Conservation (phyloP, 257 asterid genomes). For the Fraxinus pennsylvanica region DNA sequence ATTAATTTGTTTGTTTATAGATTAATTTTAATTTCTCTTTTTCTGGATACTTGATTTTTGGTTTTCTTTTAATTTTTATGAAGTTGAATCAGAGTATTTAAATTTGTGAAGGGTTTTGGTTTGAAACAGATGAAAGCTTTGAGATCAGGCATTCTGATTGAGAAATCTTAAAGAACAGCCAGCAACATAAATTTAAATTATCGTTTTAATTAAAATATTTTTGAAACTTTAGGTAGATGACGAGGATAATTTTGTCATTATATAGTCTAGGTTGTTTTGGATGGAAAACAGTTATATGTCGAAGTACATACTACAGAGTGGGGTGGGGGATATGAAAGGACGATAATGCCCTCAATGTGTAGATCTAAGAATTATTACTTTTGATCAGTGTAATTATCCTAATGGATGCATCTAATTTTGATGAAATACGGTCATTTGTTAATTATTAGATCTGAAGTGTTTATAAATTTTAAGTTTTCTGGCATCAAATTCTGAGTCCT, state of each 20-base stretch:
- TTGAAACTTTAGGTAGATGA: conserved; percentile 29
- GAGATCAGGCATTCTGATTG: background rate
- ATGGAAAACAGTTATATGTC: conserved; percentile 20
- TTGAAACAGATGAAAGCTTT: conserved; percentile 6
- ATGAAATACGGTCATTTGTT: background rate
- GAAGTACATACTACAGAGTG: background rate
- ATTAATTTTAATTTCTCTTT: background rate
- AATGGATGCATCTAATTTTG: background rate
- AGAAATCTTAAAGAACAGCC: background rate
- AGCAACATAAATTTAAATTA: conserved; percentile 18
- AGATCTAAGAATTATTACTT: background rate
- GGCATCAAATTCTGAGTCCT: background rate
- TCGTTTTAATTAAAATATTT: conserved; percentile 5
- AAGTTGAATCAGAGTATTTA: background rate
- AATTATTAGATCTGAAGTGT: background rate
- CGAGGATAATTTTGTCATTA: conserved; percentile 46
- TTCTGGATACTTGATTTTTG: background rate
- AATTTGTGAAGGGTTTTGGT: background rate
- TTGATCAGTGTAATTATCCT: conserved; percentile 20
- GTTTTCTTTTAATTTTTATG: background rate
- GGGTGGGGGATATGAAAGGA: conserved; percentile 37
- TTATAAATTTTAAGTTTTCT: background rate
- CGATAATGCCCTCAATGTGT: conserved; percentile 37
- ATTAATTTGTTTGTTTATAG: background rate
- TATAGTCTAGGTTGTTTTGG: conserved; percentile 13